Conservation (phyloP, 148 eudicot species). For the Amaranthus palmeri region DNA sequence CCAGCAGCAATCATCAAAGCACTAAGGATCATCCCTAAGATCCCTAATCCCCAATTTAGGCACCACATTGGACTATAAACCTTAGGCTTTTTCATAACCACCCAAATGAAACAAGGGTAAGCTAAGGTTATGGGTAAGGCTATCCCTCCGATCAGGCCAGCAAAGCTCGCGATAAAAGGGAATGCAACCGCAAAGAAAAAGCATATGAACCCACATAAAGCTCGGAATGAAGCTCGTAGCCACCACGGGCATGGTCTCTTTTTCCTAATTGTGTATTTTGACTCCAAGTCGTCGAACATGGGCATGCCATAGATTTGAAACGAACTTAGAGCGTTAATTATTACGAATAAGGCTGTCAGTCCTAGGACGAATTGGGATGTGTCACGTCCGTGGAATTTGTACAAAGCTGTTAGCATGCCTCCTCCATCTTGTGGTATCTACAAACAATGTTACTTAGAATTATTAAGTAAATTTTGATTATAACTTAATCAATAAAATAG, state of each 20-base stretch:
- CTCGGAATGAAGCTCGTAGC: conserved; percentile 53
- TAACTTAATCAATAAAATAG: too few species aligned
- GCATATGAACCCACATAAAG: conserved; percentile 48
- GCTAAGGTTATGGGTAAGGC: conserved; percentile 70
- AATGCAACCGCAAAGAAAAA: conserved; percentile 79
- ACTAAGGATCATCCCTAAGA: conserved; percentile 58
- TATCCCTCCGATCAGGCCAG: conserved; percentile 70
- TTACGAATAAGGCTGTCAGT: conserved; percentile 44
- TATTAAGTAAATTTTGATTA: neutral
- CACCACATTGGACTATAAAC: conserved; percentile 57
- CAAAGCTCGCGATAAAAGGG: conserved; percentile 66
- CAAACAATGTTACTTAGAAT: neutral
- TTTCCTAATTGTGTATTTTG: conserved; percentile 46
- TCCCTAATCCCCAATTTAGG: conserved; percentile 65
- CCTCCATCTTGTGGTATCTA: conserved; percentile 72
- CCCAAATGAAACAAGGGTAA: conserved; percentile 88
- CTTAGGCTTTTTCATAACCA: conserved; percentile 56
- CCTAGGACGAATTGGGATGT: conserved; percentile 43
- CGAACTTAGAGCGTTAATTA: conserved; percentile 59
- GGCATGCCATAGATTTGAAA: conserved; percentile 90
- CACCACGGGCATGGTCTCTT: conserved; percentile 71
- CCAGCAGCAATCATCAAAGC: conserved; percentile 55
- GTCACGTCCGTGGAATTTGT: conserved; percentile 48
- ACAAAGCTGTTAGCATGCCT: conserved; percentile 63
- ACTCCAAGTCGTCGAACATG: conserved; percentile 69